Evolutionary conservation across 345 rosid genomes (phyloP).

Genomic region (Stellera chamaejasme): DNA sequence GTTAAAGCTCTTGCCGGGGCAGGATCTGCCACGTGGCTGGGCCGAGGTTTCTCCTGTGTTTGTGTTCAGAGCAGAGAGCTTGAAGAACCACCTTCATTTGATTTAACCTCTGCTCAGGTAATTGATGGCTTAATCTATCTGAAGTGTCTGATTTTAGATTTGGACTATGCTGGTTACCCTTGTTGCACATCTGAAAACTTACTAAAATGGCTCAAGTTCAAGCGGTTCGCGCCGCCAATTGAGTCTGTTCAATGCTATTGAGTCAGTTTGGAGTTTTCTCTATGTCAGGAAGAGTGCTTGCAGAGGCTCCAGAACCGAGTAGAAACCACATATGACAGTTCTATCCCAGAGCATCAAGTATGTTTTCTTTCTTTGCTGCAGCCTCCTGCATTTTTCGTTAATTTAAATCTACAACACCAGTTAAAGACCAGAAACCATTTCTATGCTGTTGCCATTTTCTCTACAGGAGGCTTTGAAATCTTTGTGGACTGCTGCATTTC

Average conservation of each 20-base stretch:
- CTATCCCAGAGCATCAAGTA: slow-evolving; percentile 68
- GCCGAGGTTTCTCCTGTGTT: slow-evolving; percentile 91
- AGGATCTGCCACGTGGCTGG: slow-evolving; percentile 94
- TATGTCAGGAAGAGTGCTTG: slow-evolving; percentile 70
- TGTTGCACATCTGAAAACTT: too few relatives aligned
- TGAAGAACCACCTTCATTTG: slow-evolving; percentile 78
- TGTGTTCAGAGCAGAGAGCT: slow-evolving; percentile 83
- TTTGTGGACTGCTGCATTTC: slow-evolving; percentile 77
- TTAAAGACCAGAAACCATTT: not conserved
- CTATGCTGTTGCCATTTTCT: slow-evolving; percentile 12
- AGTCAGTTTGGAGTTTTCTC: slow-evolving; percentile 1
- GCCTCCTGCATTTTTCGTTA: not conserved
- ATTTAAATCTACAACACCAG: not conserved
- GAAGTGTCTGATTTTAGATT: not conserved
- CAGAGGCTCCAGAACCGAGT: slow-evolving; percentile 69
- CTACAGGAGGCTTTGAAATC: slow-evolving; percentile 71
- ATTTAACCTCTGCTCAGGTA: slow-evolving; percentile 84
- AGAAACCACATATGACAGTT: slow-evolving; percentile 76
- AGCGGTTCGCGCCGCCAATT: too few relatives aligned
- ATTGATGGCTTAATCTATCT: not conserved
- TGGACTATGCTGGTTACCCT: too few relatives aligned
- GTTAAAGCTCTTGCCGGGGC: slow-evolving; percentile 84
- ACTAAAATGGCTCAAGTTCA: too few relatives aligned
- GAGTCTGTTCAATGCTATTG: not conserved
- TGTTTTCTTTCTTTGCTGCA: not conserved